phyloP scores from a whole-genome alignment of 441 rosid genomes.

The Erysimum cheiri region DNA sequence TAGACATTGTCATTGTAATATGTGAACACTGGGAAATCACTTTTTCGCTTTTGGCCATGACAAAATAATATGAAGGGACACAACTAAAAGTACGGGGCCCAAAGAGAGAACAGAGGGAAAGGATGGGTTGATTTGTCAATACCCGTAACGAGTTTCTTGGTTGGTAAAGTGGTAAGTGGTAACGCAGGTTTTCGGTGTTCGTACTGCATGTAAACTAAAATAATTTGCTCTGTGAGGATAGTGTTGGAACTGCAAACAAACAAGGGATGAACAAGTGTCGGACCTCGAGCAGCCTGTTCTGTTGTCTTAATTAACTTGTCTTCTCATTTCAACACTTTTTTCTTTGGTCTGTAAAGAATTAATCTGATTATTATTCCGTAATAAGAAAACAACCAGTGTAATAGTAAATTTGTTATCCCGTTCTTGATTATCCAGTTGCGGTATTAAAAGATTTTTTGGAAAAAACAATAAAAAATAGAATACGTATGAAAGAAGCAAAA shows the following conservation, averaged over 20 bases:
- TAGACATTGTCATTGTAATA: neutral
- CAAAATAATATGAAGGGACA: constrained; percentile 15
- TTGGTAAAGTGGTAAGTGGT: neutral
- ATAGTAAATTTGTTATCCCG: neutral
- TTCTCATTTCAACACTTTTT: constrained; percentile 16
- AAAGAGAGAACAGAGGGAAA: constrained; percentile 13
- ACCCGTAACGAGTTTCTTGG: constrained; percentile 14
- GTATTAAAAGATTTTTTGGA: neutral
- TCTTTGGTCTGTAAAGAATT: neutral
- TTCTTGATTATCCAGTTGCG: constrained; percentile 10
- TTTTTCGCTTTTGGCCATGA: constrained; percentile 27
- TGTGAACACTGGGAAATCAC: constrained; percentile 7
- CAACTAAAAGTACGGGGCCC: constrained; percentile 31
- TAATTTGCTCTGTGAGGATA: constrained; percentile 7
- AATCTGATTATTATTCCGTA: neutral
- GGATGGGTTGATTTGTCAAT: constrained; percentile 31
- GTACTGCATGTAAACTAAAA: neutral
- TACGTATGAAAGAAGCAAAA: constrained; percentile 43
- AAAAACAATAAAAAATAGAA: neutral
- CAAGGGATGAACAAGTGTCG: constrained; percentile 33
- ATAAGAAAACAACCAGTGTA: neutral
- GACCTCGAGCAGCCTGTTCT: constrained; percentile 41
- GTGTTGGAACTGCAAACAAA: constrained; percentile 7
- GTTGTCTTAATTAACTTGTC: constrained; percentile 21
- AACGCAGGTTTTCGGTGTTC: constrained; percentile 18